Conservation (phyloP, 768 basidiomycete genomes). For the Auriculariales sp. region DNA sequence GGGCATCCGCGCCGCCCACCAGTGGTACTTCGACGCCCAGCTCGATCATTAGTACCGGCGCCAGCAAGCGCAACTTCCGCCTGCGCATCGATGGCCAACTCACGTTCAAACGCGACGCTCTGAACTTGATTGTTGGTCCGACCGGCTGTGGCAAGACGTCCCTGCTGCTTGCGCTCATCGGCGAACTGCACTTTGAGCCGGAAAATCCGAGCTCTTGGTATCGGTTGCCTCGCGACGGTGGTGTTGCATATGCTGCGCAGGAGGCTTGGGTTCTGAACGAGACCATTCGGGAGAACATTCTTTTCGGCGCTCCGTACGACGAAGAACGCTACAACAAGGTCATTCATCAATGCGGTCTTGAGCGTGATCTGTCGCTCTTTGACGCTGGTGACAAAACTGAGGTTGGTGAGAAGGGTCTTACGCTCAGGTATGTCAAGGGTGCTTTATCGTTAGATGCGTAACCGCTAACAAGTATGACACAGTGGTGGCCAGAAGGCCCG, state of each 20-base stretch:
- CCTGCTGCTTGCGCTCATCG: not conserved
- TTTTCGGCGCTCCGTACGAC: slow-evolving; percentile 12
- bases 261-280: slow-evolving; percentile 24
- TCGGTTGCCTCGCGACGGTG: slow-evolving; percentile 21
- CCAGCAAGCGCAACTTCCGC: slow-evolving; percentile 6
- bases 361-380: slow-evolving; percentile 31
- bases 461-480: slow-evolving; percentile 16
- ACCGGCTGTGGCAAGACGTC: slow-evolving; percentile 5
- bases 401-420: slow-evolving; percentile 58
- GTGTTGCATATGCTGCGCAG: slow-evolving; percentile 24
- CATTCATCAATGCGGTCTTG: slow-evolving; percentile 24
- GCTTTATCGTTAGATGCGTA: slow-evolving; percentile 7
- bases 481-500: slow-evolving; percentile 28
- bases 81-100: slow-evolving; percentile 6
- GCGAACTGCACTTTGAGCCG: slow-evolving; percentile 6
- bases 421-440: slow-evolving; percentile 22
- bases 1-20: slow-evolving; percentile 6
- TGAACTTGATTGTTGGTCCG: slow-evolving; percentile 6
- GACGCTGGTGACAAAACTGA: slow-evolving; percentile 54
- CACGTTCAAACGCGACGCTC: slow-evolving; percentile 1
- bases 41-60: too few relatives aligned
- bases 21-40: slow-evolving; percentile 1
- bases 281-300: slow-evolving; percentile 9
- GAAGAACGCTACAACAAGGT: slow-evolving; percentile 28
- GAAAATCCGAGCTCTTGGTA: slow-evolving; percentile 15